Evolutionary conservation across 371 early-diverging fungal species (phyloP).

Genomic region (Rhizopus stolonifer): DNA sequence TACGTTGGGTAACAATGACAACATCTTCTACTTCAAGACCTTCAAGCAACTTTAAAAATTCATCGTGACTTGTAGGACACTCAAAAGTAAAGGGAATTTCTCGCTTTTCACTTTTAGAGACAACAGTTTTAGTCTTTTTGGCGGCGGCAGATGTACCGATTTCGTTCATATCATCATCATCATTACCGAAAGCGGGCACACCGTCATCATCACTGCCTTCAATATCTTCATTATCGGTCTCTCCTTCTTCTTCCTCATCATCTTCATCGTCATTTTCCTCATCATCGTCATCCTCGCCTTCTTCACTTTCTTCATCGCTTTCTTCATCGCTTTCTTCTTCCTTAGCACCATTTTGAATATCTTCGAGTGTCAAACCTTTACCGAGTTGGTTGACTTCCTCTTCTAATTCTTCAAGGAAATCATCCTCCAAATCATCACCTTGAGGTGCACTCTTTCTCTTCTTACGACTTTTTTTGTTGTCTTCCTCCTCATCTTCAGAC

Average conservation of each 20-base stretch:
- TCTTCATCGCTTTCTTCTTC: slow-evolving; percentile 33
- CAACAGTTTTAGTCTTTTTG: slow-evolving; percentile 32
- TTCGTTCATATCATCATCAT: slow-evolving; percentile 56
- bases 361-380: slow-evolving; percentile 52
- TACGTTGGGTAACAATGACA: slow-evolving; percentile 70
- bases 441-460: slow-evolving; percentile 56
- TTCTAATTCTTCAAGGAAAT: slow-evolving; percentile 55
- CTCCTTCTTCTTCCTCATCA: slow-evolving; percentile 46
- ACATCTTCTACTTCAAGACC: slow-evolving; percentile 62
- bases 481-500: slow-evolving; percentile 69
- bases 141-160: slow-evolving; percentile 33
- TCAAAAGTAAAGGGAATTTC: slow-evolving; percentile 85
- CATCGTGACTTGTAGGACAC: slow-evolving; percentile 70
- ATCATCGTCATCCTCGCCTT: slow-evolving; percentile 35
- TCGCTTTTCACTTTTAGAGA: slow-evolving; percentile 24
- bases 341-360: slow-evolving; percentile 43
- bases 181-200: slow-evolving; percentile 27
- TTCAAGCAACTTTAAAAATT: slow-evolving; percentile 56
- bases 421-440: slow-evolving; percentile 86
- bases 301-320: slow-evolving; percentile 36
- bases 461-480: slow-evolving; percentile 43
- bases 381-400: slow-evolving; percentile 40
- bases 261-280: slow-evolving; percentile 54
- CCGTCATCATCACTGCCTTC: slow-evolving; percentile 35
- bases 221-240: slow-evolving; percentile 39